A percentile compares a stretch with the other conserved stretches of the same genome.
These are phyloP conservation scores for Dictyostelium firmibasis DNA, from an alignment of 78 protist genomes.

Conservation along the genomic window DNA sequence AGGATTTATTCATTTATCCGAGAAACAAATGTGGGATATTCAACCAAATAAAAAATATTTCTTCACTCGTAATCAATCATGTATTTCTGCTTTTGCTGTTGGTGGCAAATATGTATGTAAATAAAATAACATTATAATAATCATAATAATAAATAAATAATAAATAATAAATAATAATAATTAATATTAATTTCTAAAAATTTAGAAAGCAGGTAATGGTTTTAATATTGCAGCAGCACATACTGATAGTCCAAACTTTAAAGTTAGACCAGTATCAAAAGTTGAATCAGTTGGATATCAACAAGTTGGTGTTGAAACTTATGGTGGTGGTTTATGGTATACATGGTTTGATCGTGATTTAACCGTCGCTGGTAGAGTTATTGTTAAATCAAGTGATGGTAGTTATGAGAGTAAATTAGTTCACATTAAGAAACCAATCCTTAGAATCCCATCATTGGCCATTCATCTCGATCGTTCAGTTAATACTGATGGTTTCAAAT, in stretches of 20 bases:
- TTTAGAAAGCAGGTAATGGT: conserved; percentile 83
- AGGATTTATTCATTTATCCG: conserved; percentile 83
- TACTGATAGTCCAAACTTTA: conserved; percentile 91
- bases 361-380: conserved; percentile 93
- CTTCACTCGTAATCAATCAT: conserved; percentile 92
- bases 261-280: conserved; percentile 67
- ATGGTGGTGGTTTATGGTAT: conserved; percentile 98
- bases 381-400: conserved; percentile 66
- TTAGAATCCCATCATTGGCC: conserved; percentile 92
- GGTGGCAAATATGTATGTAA: conserved; percentile 89
- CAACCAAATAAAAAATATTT: conserved; percentile 88
- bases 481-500: conserved; percentile 85
- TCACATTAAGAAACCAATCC: conserved; percentile 70
- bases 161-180: background rate
- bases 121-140: too few relatives aligned
- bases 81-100: conserved; percentile 93
- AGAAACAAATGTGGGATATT: conserved; percentile 67
- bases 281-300: conserved; percentile 71
- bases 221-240: conserved; percentile 91
- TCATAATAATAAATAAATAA: background rate
- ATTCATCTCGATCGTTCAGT: conserved; percentile 92
- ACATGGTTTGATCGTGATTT: conserved; percentile 98
- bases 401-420: conserved; percentile 70
- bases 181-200: background rate
- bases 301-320: conserved; percentile 90